Conservation (phyloP, 495 filamentous ascomycete species). For the Penicillium maclennaniae region DNA sequence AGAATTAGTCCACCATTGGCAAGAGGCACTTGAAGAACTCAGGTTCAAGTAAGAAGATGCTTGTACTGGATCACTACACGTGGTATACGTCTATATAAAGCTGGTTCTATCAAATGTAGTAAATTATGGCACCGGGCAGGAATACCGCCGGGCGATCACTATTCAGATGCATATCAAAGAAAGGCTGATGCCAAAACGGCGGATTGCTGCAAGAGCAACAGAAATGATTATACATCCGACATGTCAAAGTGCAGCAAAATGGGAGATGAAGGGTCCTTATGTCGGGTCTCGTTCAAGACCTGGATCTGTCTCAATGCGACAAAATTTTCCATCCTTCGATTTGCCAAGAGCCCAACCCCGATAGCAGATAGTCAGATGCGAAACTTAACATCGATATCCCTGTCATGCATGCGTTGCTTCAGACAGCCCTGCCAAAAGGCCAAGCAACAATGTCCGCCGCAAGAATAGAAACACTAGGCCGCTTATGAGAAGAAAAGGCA, state of each 20-base stretch:
- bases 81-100: background rate
- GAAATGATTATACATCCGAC: background rate
- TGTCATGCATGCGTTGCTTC: constrained; percentile 5
- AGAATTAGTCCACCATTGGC: too few relatives aligned
- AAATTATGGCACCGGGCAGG: background rate
- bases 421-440: background rate
- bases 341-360: background rate
- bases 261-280: background rate
- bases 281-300: too few relatives aligned
- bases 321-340: background rate
- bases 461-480: constrained; percentile 18
- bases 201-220: background rate
- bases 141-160: background rate
- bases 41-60: background rate
- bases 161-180: background rate
- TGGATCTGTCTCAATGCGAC: too few relatives aligned
- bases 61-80: too few relatives aligned
- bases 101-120: background rate
- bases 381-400: background rate
- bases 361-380: background rate
- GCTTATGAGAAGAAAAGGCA: constrained; percentile 14
- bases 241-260: background rate
- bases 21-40: too few relatives aligned
- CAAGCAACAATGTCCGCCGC: constrained; percentile 1
- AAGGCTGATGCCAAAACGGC: background rate